Conservation (phyloP, 2,329 filamentous ascomycete genomes). For the Fusarium sp. region DNA sequence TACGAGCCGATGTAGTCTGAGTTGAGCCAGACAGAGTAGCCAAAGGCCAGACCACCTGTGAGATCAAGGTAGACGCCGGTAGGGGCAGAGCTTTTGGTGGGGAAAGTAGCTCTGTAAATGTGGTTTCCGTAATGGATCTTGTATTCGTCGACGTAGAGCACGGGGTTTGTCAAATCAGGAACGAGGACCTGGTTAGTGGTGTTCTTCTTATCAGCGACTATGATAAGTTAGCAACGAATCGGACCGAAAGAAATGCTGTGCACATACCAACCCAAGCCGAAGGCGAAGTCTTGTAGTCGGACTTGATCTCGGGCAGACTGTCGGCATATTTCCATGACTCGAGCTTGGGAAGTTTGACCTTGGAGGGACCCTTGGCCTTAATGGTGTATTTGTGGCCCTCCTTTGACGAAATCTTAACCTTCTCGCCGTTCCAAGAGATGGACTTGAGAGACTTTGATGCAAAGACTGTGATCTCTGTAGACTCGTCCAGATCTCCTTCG, state of each 20-base stretch:
- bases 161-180: conserved; percentile 64
- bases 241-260: fast-evolving
- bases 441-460: conserved; percentile 59
- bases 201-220: conserved; percentile 61
- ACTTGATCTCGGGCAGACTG: conserved; percentile 61
- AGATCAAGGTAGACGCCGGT: conserved; percentile 63
- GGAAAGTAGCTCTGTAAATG: conserved; percentile 66
- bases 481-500: conserved; percentile 59
- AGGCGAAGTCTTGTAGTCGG: conserved; percentile 58
- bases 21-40: conserved; percentile 70
- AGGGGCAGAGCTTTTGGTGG: conserved; percentile 52
- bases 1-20: conserved; percentile 67
- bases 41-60: conserved; percentile 67
- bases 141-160: conserved; percentile 70
- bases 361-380: conserved; percentile 45
- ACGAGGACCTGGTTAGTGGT: conserved; percentile 60
- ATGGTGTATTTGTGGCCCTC: conserved; percentile 49
- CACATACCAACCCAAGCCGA: conserved; percentile 58
- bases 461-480: conserved; percentile 60
- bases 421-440: conserved; percentile 65
- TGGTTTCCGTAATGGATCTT: conserved; percentile 66
- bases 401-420: conserved; percentile 45
- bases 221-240: neutral
- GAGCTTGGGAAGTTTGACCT: conserved; percentile 56
- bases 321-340: conserved; percentile 62